Percentiles rank a stretch among this genome's conserved stretches.
Evolutionary conservation across 768 basidiomycete species (phyloP).

Genomic region (Mycena pura): DNA sequence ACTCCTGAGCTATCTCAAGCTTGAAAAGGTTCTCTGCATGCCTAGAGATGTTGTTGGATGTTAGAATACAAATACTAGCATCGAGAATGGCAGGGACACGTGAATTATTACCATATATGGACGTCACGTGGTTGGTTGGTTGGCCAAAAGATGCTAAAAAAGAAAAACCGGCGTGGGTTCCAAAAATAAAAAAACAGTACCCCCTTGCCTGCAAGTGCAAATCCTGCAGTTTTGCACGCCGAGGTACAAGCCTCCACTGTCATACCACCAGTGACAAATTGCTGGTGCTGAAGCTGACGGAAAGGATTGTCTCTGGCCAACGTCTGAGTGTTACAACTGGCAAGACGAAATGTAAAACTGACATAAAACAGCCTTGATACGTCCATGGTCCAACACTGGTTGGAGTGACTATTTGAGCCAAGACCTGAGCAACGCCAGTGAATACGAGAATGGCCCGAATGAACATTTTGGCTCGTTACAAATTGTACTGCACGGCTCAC

Average conservation of each 20-base stretch:
- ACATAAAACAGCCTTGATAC: constrained; percentile 14
- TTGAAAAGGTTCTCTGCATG: too few species aligned
- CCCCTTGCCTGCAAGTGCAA: constrained; percentile 7
- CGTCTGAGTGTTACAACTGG: not conserved
- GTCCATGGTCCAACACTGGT: constrained; percentile 5
- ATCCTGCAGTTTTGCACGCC: constrained; percentile 13
- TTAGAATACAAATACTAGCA: too few species aligned
- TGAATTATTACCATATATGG: too few species aligned
- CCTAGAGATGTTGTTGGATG: too few species aligned
- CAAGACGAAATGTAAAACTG: not conserved
- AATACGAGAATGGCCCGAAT: constrained; percentile 1
- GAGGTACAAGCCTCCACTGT: constrained; percentile 11
- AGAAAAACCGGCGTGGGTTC: too few species aligned
- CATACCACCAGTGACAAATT: constrained; percentile 11
- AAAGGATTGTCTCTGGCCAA: constrained; percentile 6
- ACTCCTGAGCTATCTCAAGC: too few species aligned
- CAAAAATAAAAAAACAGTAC: too few species aligned
- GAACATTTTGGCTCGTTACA: not conserved
- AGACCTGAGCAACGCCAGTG: not conserved
- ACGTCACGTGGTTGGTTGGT: too few species aligned
- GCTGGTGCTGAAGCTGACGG: constrained; percentile 15
- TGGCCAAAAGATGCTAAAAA: too few species aligned
- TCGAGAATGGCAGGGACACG: too few species aligned
- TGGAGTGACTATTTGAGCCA: constrained; percentile 5
- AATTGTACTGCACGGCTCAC: not conserved